phyloP scores from a whole-genome alignment of 495 filamentous ascomycete genomes.

The Podospora tetraspora region DNA sequence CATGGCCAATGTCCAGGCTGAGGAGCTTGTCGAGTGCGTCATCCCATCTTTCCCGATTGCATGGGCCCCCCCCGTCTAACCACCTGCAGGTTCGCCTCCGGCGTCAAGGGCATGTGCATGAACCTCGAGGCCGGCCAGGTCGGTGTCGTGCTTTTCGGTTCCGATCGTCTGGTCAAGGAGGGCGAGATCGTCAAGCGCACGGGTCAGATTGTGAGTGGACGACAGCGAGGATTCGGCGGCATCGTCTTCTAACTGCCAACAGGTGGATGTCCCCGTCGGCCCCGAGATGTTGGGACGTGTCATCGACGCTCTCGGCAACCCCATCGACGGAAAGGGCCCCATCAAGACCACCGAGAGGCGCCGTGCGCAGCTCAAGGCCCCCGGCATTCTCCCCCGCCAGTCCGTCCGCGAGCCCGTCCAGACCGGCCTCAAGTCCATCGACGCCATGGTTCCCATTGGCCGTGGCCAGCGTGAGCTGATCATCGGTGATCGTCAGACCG shows the following conservation, averaged over 20 bases:
- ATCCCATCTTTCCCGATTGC: slow-evolving; percentile 12
- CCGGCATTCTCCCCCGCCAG: slow-evolving; percentile 91
- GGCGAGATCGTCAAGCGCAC: slow-evolving; percentile 99
- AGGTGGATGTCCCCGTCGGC: slow-evolving; percentile 98
- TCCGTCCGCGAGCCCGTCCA: slow-evolving; percentile 99
- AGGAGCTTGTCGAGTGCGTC: slow-evolving; percentile 99
- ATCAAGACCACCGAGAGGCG: slow-evolving; percentile 85
- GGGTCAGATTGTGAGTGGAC: slow-evolving; percentile 84
- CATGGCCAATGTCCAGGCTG: slow-evolving; percentile 99
- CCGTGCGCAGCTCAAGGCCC: slow-evolving; percentile 98
- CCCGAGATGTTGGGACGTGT: slow-evolving; percentile 92
- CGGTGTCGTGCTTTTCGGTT: slow-evolving; percentile 99
- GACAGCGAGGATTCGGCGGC: not conserved
- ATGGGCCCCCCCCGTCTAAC: slow-evolving; percentile 25
- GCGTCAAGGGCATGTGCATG: slow-evolving; percentile 99
- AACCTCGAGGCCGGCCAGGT: slow-evolving; percentile 99
- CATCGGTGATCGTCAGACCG: slow-evolving; percentile 99
- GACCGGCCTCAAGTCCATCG: slow-evolving; percentile 98
- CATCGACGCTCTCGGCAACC: slow-evolving; percentile 95
- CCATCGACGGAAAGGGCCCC: slow-evolving; percentile 98
- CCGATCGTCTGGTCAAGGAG: slow-evolving; percentile 99
- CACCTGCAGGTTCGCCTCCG: slow-evolving; percentile 81
- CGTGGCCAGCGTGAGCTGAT: slow-evolving; percentile 99
- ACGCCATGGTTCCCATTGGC: slow-evolving; percentile 99
- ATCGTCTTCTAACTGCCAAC: slow-evolving; percentile 11